These are phyloP conservation scores for Globisporangium cederbergense DNA, from an alignment of 352 stramenopile species.

Conservation along the genomic window DNA sequence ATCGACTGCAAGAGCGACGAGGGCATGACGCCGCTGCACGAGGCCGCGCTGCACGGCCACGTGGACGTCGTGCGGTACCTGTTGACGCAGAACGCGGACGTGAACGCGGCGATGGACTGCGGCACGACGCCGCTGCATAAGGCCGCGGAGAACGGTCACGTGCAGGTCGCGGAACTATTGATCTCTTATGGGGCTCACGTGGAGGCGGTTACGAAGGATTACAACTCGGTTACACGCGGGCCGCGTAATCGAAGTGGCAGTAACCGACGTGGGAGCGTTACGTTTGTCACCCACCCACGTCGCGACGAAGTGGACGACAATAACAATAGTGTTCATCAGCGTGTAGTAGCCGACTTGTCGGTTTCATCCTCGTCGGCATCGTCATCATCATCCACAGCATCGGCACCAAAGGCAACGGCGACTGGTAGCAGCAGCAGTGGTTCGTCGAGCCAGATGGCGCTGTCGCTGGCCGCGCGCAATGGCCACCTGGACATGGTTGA, in stretches of 20 bases:
- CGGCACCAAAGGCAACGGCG: neutral
- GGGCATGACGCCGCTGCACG: constrained; percentile 49
- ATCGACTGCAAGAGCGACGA: constrained; percentile 34
- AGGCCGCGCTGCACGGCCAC: constrained; percentile 44
- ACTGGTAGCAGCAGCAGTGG: neutral
- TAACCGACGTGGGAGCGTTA: constrained; percentile 9
- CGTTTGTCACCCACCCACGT: constrained; percentile 5
- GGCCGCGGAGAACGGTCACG: constrained; percentile 47
- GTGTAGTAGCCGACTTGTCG: neutral
- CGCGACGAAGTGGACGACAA: neutral
- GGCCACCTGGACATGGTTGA: constrained; percentile 53
- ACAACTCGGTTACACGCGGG: constrained; percentile 24
- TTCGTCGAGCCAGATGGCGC: constrained; percentile 29
- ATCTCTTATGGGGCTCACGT: constrained; percentile 52
- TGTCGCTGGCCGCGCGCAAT: constrained; percentile 49
- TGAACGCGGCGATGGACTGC: constrained; percentile 45
- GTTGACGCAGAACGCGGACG: constrained; percentile 35
- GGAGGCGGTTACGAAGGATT: constrained; percentile 54
- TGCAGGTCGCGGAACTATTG: constrained; percentile 46
- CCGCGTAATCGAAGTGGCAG: constrained; percentile 17
- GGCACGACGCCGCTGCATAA: constrained; percentile 53
- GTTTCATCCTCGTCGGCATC: neutral
- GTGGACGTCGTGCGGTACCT: constrained; percentile 37
- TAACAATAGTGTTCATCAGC: neutral
- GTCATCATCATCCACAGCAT: constrained; percentile 8